A percentile compares a stretch with the other conserved stretches of the same genome.
Evolutionary conservation across 2,329 filamentous ascomycete species (phyloP).

Genomic region (Anthostomella pinea): DNA sequence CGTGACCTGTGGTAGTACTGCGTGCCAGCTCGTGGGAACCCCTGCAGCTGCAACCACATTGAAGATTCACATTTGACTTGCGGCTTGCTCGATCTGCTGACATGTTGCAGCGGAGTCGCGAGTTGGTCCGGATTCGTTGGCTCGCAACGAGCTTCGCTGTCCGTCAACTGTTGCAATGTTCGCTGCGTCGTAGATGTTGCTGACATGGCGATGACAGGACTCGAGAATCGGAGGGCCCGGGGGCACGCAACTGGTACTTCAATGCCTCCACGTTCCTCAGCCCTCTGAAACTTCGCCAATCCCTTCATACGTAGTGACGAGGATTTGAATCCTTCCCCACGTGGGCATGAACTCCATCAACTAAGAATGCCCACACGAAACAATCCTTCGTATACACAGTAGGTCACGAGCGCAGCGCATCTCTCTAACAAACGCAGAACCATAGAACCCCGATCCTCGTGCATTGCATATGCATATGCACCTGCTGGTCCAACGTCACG

Average conservation of each 20-base stretch:
- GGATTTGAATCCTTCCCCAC: conserved; percentile 3
- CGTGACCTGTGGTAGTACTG: no score
- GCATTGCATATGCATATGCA: not conserved
- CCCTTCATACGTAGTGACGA: no score
- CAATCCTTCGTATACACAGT: conserved; percentile 2
- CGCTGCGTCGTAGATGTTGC: not conserved
- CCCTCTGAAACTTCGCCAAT: not conserved
- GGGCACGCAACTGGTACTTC: not conserved
- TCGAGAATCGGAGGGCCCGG: not conserved
- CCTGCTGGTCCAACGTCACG: conserved; percentile 1
- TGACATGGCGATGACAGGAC: not conserved
- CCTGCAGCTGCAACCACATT: no score
- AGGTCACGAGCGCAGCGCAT: not conserved
- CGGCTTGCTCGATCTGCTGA: no score
- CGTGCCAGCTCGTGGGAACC: no score
- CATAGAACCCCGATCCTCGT: conserved; percentile 1
- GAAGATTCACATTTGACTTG: no score
- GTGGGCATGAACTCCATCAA: not conserved
- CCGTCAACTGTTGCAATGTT: no score
- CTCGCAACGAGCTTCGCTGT: no score
- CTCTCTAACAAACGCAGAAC: not conserved
- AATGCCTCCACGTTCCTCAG: conserved; percentile 1
- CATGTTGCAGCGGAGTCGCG: no score
- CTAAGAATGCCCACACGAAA: conserved; percentile 1
- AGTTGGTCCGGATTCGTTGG: no score